A percentile compares a stretch with the other conserved stretches of the same genome.
Evolutionary conservation across 257 asterid genomes (phyloP).

Genomic region (Nicotiana undulata): DNA sequence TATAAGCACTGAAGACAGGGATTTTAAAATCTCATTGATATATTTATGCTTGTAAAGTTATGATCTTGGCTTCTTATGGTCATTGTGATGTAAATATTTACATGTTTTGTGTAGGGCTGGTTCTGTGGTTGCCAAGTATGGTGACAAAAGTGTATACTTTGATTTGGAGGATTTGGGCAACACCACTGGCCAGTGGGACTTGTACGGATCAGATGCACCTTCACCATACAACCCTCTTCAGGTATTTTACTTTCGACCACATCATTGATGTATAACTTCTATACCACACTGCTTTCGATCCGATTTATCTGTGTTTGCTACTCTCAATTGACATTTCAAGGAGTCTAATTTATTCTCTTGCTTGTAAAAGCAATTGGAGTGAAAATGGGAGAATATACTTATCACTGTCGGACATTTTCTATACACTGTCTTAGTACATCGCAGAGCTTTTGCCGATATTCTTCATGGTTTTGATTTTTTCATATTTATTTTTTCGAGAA

Average conservation of each 20-base stretch:
- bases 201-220: conserved; percentile 93
- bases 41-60: too few species aligned
- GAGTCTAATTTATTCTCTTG: not conserved
- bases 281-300: not conserved
- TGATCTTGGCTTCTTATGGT: too few species aligned
- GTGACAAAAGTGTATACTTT: conserved; percentile 91
- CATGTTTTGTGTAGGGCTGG: too few species aligned
- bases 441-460: too few species aligned
- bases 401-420: too few species aligned
- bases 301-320: not conserved
- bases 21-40: too few species aligned
- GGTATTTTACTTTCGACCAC: conserved; percentile 27
- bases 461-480: too few species aligned
- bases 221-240: conserved; percentile 83
- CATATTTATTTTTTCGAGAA: too few species aligned
- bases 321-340: not conserved
- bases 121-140: conserved; percentile 79
- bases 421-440: too few species aligned
- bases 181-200: conserved; percentile 95
- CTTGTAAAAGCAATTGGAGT: not conserved
- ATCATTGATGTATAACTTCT: not conserved
- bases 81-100: too few species aligned
- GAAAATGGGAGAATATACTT: too few species aligned
- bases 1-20: too few species aligned
- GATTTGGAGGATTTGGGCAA: conserved; percentile 87